Evolutionary conservation across 331 rosid species (phyloP), one percentile per base, ranked within the genome.

Genomic region (Stylosanthes scabra): DNA sequence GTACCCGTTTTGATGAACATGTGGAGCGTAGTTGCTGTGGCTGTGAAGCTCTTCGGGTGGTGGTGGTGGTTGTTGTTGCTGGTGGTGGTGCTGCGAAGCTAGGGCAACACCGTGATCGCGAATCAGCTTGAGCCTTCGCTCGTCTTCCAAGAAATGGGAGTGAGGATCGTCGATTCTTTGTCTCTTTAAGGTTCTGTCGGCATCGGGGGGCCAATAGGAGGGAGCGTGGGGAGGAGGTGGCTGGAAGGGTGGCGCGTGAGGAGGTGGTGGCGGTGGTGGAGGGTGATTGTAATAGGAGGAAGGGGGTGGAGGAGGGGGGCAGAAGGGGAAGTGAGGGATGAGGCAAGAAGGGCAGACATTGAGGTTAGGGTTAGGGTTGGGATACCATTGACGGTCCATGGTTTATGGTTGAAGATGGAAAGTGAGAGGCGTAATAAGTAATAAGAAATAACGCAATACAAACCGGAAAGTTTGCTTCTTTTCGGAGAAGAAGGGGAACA

Each of bases 311-410:
- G 66, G 79, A 56, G 74, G 37, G 13, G 78, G 93, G 77, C 98
- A 93, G 49, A 88, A 91, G 29, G 97, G 98, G 61, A 88, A 88
- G 88, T 91, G 98, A 0, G 90, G 71, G 62, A 41, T 52, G 6
- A 83, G 74, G 86, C 96, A 91, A 66, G 49, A 40, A 8, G 95
- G 95, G 79, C 97, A 91, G 42, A 82, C 20, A 59, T 83, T 55
- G 9, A 29, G 66, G 6, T 31, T 74, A 6, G 85, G 76, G 59
- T 20, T 55, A 55, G 59, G 66, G 57, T 1, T 0, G 5, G 76
- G 76, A 67, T 89, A 93, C 97, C 99, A 94, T 84, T 83, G 83
- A 20, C 83, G 89, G 74, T 82, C 87, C 92, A 86, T 87, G 52
- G 11, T 49, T 49, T 15, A 1, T 13, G 3, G 3, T 1, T 4